phyloP scores from a whole-genome alignment of 495 filamentous ascomycete species.

The Lasiosphaeria ovina region DNA sequence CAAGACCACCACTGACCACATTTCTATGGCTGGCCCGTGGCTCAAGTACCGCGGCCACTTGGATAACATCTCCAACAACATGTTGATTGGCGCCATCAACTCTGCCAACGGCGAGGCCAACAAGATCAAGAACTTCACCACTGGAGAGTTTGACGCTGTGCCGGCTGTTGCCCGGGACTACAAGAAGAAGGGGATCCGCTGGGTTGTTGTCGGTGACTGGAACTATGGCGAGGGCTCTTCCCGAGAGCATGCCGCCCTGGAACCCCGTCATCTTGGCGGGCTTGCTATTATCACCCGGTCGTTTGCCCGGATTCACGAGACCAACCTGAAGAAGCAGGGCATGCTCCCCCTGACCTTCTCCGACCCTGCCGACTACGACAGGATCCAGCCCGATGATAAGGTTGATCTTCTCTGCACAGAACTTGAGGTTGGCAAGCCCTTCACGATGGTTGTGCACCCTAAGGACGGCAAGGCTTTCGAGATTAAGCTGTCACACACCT shows the following conservation, averaged over 20 bases:
- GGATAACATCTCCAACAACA: constrained; percentile 99
- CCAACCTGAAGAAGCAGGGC: constrained; percentile 99
- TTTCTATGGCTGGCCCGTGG: constrained; percentile 99
- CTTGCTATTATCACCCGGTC: constrained; percentile 93
- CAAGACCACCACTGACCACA: constrained; percentile 99
- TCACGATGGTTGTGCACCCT: constrained; percentile 89
- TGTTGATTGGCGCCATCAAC: constrained; percentile 98
- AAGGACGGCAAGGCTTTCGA: constrained; percentile 78
- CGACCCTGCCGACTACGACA: constrained; percentile 96
- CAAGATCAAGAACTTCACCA: constrained; percentile 92
- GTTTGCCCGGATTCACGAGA: constrained; percentile 99
- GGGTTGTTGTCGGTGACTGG: constrained; percentile 99
- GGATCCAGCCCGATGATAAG: constrained; percentile 89
- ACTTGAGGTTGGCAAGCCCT: constrained; percentile 87
- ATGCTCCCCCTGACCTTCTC: constrained; percentile 97
- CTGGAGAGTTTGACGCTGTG: constrained; percentile 78
- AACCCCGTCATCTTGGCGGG: constrained; percentile 95
- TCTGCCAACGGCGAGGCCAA: constrained; percentile 94
- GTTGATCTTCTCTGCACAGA: constrained; percentile 88
- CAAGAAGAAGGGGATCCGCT: constrained; percentile 92
- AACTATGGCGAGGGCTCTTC: constrained; percentile 99
- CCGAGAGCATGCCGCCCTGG: constrained; percentile 95
- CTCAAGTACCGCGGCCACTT: constrained; percentile 99
- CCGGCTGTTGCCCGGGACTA: constrained; percentile 96
- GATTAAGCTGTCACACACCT: constrained; percentile 84